Percentiles rank a stretch among this genome's conserved stretches.
phyloP scores from a whole-genome alignment of 495 filamentous ascomycete species.

The Penicillium dipodomyicola region DNA sequence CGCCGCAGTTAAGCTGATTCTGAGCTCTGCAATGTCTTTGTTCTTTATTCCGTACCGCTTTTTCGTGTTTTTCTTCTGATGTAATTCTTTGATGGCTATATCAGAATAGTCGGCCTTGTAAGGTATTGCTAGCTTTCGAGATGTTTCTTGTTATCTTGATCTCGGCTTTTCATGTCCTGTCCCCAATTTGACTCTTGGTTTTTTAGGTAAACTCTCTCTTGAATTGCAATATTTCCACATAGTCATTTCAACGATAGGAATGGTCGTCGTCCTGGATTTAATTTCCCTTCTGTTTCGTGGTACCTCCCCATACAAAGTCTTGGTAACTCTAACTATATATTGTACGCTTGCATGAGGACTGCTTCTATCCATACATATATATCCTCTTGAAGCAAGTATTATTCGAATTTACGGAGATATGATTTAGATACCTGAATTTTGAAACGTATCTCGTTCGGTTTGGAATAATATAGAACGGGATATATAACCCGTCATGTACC shows the following conservation, averaged over 20 bases:
- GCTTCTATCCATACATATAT: neutral
- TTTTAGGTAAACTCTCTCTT: neutral
- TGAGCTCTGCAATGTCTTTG: neutral
- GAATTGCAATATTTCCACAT: neutral
- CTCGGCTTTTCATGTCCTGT: neutral
- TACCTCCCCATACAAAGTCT: neutral
- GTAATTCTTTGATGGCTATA: constrained; percentile 8
- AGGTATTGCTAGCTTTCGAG: constrained; percentile 5
- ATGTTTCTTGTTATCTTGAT: neutral
- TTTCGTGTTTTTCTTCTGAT: neutral
- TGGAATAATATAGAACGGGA: neutral
- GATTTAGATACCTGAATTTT: neutral
- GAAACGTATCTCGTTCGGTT: neutral
- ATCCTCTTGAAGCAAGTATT: neutral
- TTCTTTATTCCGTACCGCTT: neutral
- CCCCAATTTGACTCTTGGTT: neutral
- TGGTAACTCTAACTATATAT: neutral
- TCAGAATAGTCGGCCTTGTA: constrained; percentile 1
- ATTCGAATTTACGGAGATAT: neutral
- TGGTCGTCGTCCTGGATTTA: neutral
- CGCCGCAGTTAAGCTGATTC: neutral
- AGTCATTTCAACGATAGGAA: neutral
- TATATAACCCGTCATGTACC: constrained; percentile 7
- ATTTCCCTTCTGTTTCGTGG: neutral
- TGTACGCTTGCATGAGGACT: neutral